Percentiles rank a stretch among this genome's conserved stretches.
Evolutionary conservation across 495 filamentous ascomycete genomes (phyloP).

Genomic region (Usnea hakonensis): DNA sequence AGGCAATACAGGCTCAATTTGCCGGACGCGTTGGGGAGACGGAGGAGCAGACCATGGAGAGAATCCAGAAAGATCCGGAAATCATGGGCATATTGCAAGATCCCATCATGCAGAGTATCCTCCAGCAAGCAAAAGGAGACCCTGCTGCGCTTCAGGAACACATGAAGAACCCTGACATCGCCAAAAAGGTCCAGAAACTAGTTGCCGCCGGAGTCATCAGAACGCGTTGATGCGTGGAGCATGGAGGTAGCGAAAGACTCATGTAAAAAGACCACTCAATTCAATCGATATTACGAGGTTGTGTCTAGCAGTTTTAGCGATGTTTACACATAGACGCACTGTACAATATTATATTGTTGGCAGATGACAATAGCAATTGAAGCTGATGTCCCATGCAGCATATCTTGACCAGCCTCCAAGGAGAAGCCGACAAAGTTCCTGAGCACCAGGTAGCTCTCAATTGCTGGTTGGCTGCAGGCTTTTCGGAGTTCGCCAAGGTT

Average conservation of each 20-base stretch:
- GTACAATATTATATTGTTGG: not conserved
- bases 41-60: constrained; percentile 89
- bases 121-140: constrained; percentile 91
- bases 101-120: constrained; percentile 94
- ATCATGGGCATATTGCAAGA: constrained; percentile 88
- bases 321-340: constrained; percentile 7
- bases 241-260: not conserved
- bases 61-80: constrained; percentile 89
- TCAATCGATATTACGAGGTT: not conserved
- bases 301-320: constrained; percentile 21
- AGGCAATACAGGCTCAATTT: constrained; percentile 88
- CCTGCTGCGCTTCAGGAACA: constrained; percentile 89
- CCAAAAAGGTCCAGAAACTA: constrained; percentile 83
- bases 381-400: not conserved
- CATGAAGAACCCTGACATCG: constrained; percentile 84
- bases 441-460: not conserved
- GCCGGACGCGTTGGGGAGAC: constrained; percentile 85
- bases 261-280: not conserved
- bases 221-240: constrained; percentile 23
- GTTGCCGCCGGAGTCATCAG: constrained; percentile 88
- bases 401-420: not conserved
- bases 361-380: not conserved
- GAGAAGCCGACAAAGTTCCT: not conserved
- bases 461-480: not conserved
- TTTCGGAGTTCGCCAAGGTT: not conserved